phyloP scores from a whole-genome alignment of 1,284 basidiomycete genomes.

The Cutaneotrichosporon dermatis region DNA sequence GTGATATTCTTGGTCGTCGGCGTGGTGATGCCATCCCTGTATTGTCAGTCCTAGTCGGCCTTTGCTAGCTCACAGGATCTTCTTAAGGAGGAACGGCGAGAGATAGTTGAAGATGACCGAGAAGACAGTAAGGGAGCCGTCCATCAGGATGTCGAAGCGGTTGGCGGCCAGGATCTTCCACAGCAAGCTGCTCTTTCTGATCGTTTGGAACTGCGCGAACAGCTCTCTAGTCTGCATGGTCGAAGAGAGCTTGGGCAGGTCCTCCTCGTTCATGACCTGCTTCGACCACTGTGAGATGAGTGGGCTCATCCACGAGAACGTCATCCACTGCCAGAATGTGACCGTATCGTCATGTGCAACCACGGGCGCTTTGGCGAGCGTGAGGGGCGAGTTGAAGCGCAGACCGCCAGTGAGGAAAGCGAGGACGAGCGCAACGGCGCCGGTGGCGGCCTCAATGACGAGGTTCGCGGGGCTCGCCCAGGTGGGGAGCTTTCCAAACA shows the following conservation, averaged over 20 bases:
- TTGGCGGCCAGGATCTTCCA: slow-evolving; percentile 64
- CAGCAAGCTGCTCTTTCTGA: slow-evolving; percentile 55
- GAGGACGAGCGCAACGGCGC: slow-evolving; percentile 23
- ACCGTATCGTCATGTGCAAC: slow-evolving; percentile 59
- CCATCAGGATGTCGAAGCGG: slow-evolving; percentile 65
- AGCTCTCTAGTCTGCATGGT: slow-evolving; percentile 64
- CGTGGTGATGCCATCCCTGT: not conserved
- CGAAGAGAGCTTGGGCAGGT: slow-evolving; percentile 67
- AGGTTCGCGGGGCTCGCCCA: slow-evolving; percentile 31
- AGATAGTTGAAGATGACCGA: slow-evolving; percentile 65
- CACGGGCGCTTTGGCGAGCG: slow-evolving; percentile 23
- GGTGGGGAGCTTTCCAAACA: slow-evolving; percentile 22
- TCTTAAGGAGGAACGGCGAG: slow-evolving; percentile 48
- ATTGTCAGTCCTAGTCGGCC: not conserved
- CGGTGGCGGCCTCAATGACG: slow-evolving; percentile 28
- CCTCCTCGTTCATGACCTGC: slow-evolving; percentile 62
- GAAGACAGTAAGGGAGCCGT: slow-evolving; percentile 61
- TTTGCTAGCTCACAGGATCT: slow-evolving; percentile 38
- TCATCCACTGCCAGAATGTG: slow-evolving; percentile 70
- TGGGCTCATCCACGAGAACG: slow-evolving; percentile 69
- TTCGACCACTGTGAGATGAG: slow-evolving; percentile 60
- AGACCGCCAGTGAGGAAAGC: slow-evolving; percentile 26
- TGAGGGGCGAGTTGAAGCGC: slow-evolving; percentile 33
- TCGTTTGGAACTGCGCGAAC: slow-evolving; percentile 55
- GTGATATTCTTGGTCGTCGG: not conserved